Percentiles rank a stretch among this genome's conserved stretches.
Conservation (phyloP, 306 rosid species). For the Delonix regia region DNA sequence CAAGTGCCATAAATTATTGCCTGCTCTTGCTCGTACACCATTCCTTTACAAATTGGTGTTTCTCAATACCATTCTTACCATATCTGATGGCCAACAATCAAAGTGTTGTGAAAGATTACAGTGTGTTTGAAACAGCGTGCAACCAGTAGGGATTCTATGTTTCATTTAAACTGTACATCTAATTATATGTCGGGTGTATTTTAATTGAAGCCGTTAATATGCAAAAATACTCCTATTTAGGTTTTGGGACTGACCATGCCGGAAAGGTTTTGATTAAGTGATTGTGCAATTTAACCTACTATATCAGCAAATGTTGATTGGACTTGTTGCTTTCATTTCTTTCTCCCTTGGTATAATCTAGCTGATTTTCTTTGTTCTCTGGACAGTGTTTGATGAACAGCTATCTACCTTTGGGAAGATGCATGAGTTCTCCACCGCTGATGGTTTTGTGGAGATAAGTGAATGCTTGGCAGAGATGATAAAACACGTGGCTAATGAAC, state of each 20-base stretch:
- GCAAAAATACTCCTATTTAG: not conserved
- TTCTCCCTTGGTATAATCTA: constrained; percentile 10
- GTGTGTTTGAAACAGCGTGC: not conserved
- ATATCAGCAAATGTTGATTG: constrained; percentile 9
- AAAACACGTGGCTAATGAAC: constrained; percentile 82
- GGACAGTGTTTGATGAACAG: constrained; percentile 60
- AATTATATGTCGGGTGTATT: not conserved
- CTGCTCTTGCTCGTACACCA: not conserved
- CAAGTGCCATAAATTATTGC: not conserved
- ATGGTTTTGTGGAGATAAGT: constrained; percentile 87
- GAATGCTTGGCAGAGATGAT: constrained; percentile 84
- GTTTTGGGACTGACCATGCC: not conserved
- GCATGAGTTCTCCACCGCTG: constrained; percentile 82
- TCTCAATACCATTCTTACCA: not conserved
- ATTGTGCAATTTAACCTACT: not conserved
- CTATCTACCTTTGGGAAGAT: constrained; percentile 61
- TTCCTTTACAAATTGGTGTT: not conserved
- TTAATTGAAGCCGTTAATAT: not conserved
- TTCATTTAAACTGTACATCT: not conserved
- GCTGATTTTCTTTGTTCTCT: constrained; percentile 42
- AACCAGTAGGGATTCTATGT: not conserved
- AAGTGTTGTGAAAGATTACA: not conserved
- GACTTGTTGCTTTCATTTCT: constrained; percentile 11
- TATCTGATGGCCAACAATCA: not conserved
- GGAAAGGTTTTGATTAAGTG: not conserved